Base-by-base conservation (phyloP, 192 early-diverging fungal species). In the Podochytrium sp. region DNA sequence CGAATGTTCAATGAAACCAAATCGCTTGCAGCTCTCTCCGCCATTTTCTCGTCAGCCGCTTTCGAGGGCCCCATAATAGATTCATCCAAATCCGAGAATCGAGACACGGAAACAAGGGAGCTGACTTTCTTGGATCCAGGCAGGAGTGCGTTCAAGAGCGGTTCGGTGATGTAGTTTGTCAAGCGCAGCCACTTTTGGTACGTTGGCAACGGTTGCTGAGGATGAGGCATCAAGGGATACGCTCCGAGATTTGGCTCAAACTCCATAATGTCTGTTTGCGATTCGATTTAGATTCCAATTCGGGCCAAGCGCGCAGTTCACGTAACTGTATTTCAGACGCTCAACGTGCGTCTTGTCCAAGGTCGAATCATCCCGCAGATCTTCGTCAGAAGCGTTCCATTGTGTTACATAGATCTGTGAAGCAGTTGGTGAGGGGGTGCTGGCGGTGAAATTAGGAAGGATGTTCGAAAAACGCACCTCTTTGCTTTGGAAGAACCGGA, bases 231-330 rank as follows among this genome's bases (percentile, higher is more conserved):
- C 1, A 93, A 70, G 16, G 92, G 94, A 78, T 96, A 98, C 6
- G 91, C 81, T 16, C 95, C 96, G 2, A 97, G 84, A 55, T 83
- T 87, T 4, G 79, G 81, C 72, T 98, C 95, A 65, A 96, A 86
- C 41, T 91, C 87, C 20, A 92, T 83, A 50, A 95, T 89, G 52
- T 91, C 12, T 60, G 53, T 10, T 51, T 16, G 20, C 1, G 57
- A 69, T 12, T 39, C 64, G 33, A 42, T 3, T 53, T 20, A 0
- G 27, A 35, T n/a, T n/a, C n/a, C n/a, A n/a, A n/a, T n/a, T n/a
- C n/a, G n/a, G n/a, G n/a, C n/a, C n/a, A 23, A 33, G 1, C 53
- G 23, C 38, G 65, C 25, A 59, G 52, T 5, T 20, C 62, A 61
- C 81, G 55, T 42, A 84, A 94, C 94, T 91, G 63, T 56, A 43